These are phyloP conservation scores for Penicillium decumbens DNA, from an alignment of 2,329 filamentous ascomycete genomes.

Conservation along the genomic window DNA sequence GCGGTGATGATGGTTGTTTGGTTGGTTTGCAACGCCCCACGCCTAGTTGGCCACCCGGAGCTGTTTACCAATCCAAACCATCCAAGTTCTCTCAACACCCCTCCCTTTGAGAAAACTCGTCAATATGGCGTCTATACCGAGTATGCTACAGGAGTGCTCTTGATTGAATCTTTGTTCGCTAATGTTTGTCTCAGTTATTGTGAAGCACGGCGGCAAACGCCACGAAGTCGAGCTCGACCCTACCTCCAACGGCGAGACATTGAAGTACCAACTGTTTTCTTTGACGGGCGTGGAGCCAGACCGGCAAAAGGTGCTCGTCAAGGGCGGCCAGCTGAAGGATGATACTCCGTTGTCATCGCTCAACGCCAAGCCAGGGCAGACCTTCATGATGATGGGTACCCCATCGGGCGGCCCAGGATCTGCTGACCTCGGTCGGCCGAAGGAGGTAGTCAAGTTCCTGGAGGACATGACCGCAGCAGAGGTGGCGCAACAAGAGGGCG, in stretches of 20 bases:
- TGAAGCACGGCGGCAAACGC: constrained; percentile 94
- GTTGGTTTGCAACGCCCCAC: constrained; percentile 30
- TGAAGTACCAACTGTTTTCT: constrained; percentile 94
- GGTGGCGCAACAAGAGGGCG: constrained; percentile 73
- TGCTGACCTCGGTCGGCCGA: constrained; percentile 63
- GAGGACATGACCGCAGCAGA: constrained; percentile 98
- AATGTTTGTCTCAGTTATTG: constrained; percentile 59
- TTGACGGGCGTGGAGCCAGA: constrained; percentile 94
- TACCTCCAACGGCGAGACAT: constrained; percentile 76
- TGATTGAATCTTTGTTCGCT: constrained; percentile 9
- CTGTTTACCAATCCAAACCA: constrained; percentile 14
- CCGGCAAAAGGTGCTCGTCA: constrained; percentile 91
- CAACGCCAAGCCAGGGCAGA: constrained; percentile 77
- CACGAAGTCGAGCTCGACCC: constrained; percentile 91
- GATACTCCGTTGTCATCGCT: constrained; percentile 81
- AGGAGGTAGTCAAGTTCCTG: constrained; percentile 77
- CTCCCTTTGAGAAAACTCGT: not conserved
- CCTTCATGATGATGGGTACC: constrained; percentile 95
- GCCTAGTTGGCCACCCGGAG: constrained; percentile 14
- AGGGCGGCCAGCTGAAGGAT: constrained; percentile 92
- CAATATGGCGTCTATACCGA: constrained; percentile 54
- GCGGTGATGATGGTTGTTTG: constrained; percentile 28
- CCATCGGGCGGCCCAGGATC: constrained; percentile 61
- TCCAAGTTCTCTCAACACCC: not conserved
- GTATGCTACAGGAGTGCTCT: constrained; percentile 36